These are phyloP conservation scores for Aureobasidium uvarum DNA, from an alignment of 2,329 filamentous ascomycete species.

Conservation along the genomic window DNA sequence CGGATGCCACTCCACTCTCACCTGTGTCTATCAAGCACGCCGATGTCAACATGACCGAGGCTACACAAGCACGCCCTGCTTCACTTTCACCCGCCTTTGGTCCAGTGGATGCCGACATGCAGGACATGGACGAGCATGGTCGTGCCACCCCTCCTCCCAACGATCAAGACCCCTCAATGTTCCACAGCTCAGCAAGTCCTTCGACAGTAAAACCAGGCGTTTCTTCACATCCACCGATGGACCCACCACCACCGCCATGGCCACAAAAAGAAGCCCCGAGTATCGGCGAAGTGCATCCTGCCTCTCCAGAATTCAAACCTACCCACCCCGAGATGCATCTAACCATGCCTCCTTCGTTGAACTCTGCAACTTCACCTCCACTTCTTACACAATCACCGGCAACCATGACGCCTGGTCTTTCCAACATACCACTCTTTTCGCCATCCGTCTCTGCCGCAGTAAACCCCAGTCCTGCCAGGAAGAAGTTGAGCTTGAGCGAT, in stretches of 20 bases:
- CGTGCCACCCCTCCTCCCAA: constrained; percentile 6
- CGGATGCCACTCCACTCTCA: constrained; percentile 15
- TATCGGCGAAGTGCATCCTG: constrained; percentile 18
- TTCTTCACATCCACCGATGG: constrained; percentile 36
- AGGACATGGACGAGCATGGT: constrained; percentile 38
- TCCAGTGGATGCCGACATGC: constrained; percentile 44
- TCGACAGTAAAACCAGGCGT: not conserved
- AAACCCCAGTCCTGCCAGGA: constrained; percentile 45
- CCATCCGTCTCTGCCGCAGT: constrained; percentile 44
- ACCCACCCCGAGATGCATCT: constrained; percentile 34
- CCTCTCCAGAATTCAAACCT: constrained; percentile 29
- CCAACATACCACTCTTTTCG: constrained; percentile 34
- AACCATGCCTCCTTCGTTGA: constrained; percentile 37
- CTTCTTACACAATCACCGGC: constrained; percentile 34
- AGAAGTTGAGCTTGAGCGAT: constrained; percentile 54
- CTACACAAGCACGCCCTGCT: not conserved
- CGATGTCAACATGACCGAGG: constrained; percentile 28
- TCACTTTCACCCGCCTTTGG: constrained; percentile 18
- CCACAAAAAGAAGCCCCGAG: constrained; percentile 9
- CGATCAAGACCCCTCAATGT: not conserved
- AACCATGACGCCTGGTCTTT: constrained; percentile 29
- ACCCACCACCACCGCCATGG: constrained; percentile 37
- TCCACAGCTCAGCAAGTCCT: constrained; percentile 18
- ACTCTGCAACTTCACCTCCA: constrained; percentile 28
- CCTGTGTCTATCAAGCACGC: constrained; percentile 6